Conservation (phyloP, 2,329 filamentous ascomycete genomes). For the Neocatenulostroma microsporum region DNA sequence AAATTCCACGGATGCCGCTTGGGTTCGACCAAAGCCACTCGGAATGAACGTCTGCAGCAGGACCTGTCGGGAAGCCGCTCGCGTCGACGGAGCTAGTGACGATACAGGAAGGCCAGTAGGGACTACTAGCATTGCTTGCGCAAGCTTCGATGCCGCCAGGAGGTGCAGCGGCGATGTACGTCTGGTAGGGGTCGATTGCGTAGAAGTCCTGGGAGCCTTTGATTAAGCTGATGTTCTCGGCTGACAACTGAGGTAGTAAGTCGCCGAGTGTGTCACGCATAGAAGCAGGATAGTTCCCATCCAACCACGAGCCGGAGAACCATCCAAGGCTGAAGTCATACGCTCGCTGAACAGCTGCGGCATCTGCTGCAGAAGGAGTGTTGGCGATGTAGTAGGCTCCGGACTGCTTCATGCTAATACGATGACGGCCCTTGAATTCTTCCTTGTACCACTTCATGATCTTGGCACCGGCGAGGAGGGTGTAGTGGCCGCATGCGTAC, state of each 20-base stretch:
- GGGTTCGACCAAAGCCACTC: constrained; percentile 31
- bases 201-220: constrained; percentile 30
- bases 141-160: constrained; percentile 28
- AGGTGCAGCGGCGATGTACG: constrained; percentile 22
- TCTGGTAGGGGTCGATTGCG: constrained; percentile 33
- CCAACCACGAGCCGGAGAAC: no score
- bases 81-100: constrained; percentile 25
- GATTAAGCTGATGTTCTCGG: constrained; percentile 27
- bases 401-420: constrained; percentile 31
- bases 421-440: constrained; percentile 43
- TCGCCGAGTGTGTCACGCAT: constrained; percentile 30
- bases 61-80: constrained; percentile 39
- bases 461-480: constrained; percentile 9
- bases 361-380: no score
- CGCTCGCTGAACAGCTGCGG: no score
- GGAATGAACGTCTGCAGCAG: constrained; percentile 30
- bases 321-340: no score
- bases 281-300: constrained; percentile 37
- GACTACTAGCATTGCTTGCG: constrained; percentile 32
- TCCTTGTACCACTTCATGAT: constrained; percentile 43
- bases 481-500: constrained; percentile 15
- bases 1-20: constrained; percentile 31
- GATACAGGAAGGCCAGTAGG: constrained; percentile 37
- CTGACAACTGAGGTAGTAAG: constrained; percentile 29
- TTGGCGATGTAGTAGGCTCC: no score